Percentiles rank a stretch among this genome's conserved stretches.
Conservation (phyloP, 73 alveolate genomes). For the Chromera velia region DNA sequence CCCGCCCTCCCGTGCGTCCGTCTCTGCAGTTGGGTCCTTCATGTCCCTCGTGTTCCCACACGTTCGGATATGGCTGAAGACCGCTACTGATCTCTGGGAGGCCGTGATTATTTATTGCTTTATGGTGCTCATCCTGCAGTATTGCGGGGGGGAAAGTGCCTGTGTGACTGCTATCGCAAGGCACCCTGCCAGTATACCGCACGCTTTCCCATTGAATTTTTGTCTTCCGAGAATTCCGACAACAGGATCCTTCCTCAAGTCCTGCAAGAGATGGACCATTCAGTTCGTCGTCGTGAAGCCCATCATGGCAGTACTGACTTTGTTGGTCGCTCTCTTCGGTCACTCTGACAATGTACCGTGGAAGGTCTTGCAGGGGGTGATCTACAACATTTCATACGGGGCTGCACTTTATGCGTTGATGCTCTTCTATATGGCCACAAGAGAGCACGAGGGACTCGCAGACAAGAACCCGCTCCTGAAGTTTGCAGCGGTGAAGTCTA, state of each 20-base stretch:
- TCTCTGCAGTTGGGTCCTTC: background rate
- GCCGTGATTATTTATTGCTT: background rate
- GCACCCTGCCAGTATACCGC: background rate
- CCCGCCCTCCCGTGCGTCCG: too few relatives aligned
- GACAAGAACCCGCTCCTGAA: background rate
- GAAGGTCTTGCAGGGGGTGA: background rate
- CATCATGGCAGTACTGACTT: background rate
- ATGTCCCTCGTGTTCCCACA: background rate
- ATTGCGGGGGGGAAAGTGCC: background rate
- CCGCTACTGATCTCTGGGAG: background rate
- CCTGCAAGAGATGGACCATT: background rate
- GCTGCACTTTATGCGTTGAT: background rate
- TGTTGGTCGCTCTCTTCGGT: background rate
- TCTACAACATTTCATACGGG: background rate
- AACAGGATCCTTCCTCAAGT: background rate
- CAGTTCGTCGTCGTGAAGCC: background rate
- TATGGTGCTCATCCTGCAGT: background rate
- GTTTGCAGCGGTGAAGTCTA: background rate
- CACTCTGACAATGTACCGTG: background rate
- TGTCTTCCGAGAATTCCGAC: background rate
- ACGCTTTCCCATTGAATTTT: background rate
- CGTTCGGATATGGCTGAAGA: background rate
- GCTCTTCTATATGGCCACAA: background rate
- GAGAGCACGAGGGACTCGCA: background rate
- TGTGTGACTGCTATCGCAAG: background rate